phyloP scores from a whole-genome alignment of 441 rosid species.

The Pelargonium cotyledonis region DNA sequence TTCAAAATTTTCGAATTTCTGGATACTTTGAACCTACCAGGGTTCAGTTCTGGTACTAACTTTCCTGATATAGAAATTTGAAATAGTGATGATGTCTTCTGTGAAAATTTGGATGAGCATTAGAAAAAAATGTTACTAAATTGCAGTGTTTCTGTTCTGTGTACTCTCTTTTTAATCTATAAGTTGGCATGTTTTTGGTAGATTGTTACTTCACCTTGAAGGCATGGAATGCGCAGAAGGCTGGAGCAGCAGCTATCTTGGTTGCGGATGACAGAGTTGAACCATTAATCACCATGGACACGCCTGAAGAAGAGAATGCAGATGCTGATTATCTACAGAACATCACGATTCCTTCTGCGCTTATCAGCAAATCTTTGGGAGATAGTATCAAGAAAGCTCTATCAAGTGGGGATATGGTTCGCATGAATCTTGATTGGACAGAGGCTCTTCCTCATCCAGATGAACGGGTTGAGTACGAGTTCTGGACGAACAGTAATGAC shows the following conservation, averaged over 20 bases:
- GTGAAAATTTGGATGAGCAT: no score
- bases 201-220: constrained; percentile 76
- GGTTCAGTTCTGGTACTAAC: no score
- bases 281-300: constrained; percentile 83
- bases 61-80: no score
- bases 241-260: constrained; percentile 84
- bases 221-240: constrained; percentile 86
- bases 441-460: constrained; percentile 95
- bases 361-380: constrained; percentile 59
- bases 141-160: neutral
- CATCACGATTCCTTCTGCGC: constrained; percentile 78
- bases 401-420: constrained; percentile 53
- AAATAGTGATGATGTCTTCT: no score
- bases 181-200: constrained; percentile 20
- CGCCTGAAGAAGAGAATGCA: constrained; percentile 55
- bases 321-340: constrained; percentile 57
- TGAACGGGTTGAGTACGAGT: constrained; percentile 84
- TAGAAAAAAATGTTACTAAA: no score
- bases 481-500: constrained; percentile 92
- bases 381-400: constrained; percentile 64
- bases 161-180: no score
- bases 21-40: no score
- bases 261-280: constrained; percentile 60
- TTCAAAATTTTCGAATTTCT: no score
- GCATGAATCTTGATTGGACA: constrained; percentile 76